These are phyloP conservation scores for Leccinum pachyderme DNA, from an alignment of 1,284 basidiomycete species.

Conservation along the genomic window DNA sequence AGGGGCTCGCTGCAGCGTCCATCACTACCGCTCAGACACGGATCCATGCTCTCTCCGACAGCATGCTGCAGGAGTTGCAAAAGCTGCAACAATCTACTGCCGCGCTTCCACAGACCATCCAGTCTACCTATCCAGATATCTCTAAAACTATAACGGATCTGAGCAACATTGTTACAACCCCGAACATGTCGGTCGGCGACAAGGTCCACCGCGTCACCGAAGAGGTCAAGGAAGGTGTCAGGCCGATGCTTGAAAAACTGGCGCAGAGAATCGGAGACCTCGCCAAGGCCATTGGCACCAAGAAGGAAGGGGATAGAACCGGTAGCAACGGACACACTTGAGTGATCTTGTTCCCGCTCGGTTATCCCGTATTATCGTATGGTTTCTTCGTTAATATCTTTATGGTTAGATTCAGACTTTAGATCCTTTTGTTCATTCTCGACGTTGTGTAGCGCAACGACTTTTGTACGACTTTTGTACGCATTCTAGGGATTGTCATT, in stretches of 20 bases:
- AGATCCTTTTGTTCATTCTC: slow-evolving; percentile 16
- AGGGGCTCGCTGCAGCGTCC: slow-evolving; percentile 53
- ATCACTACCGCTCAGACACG: slow-evolving; percentile 48
- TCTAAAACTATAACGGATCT: slow-evolving; percentile 51
- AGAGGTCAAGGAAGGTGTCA: slow-evolving; percentile 57
- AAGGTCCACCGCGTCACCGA: slow-evolving; percentile 56
- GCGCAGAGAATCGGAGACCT: slow-evolving; percentile 29
- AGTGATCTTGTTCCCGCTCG: slow-evolving; percentile 4
- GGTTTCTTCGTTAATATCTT: slow-evolving; percentile 16
- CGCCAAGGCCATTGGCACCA: slow-evolving; percentile 25
- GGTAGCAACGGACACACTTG: slow-evolving; percentile 12
- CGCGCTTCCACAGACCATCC: slow-evolving; percentile 53
- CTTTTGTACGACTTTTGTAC: slow-evolving; percentile 17
- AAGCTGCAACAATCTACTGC: slow-evolving; percentile 61
- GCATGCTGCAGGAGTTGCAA: slow-evolving; percentile 61
- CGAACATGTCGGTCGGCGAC: slow-evolving; percentile 56
- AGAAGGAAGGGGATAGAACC: slow-evolving; percentile 25
- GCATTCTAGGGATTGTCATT: slow-evolving; percentile 6
- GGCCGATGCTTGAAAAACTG: slow-evolving; percentile 51
- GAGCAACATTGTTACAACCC: slow-evolving; percentile 46
- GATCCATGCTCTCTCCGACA: slow-evolving; percentile 57
- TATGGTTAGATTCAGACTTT: slow-evolving; percentile 31
- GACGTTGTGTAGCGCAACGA: slow-evolving; percentile 18
- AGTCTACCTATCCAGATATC: slow-evolving; percentile 51
- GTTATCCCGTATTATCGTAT: slow-evolving; percentile 15